These are phyloP conservation scores for Aureobasidium sp. DNA, from an alignment of 2,329 filamentous ascomycete species.

Conservation along the genomic window DNA sequence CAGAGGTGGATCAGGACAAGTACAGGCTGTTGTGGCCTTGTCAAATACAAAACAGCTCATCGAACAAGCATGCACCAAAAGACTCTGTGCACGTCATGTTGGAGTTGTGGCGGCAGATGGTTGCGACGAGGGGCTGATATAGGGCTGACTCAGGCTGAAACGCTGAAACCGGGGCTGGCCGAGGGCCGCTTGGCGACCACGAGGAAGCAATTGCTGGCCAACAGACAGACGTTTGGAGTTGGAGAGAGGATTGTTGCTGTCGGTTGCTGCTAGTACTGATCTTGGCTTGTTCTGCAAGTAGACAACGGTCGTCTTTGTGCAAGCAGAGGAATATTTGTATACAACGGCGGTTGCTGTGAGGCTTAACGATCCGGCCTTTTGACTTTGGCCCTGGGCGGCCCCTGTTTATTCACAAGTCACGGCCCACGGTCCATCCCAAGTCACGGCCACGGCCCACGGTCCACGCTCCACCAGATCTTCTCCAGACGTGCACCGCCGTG, in stretches of 20 bases:
- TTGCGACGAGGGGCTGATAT: not conserved
- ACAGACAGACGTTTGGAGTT: not conserved
- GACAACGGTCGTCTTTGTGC: not conserved
- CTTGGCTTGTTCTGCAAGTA: not conserved
- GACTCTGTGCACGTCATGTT: not conserved
- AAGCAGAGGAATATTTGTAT: not conserved
- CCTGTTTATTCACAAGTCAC: not conserved
- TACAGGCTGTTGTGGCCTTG: not conserved
- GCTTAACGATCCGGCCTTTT: not conserved
- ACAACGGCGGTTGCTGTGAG: constrained; percentile 8
- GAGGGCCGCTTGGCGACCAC: not conserved
- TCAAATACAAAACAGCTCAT: not conserved
- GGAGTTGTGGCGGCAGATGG: not conserved
- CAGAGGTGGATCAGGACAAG: not conserved
- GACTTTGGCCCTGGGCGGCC: constrained; percentile 6
- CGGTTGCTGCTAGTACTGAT: not conserved
- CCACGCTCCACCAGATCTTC: not conserved
- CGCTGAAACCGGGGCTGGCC: constrained; percentile 6
- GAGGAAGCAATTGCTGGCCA: not conserved
- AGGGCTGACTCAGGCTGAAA: constrained; percentile 7
- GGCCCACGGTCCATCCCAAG: not conserved
- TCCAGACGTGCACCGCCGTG: not conserved
- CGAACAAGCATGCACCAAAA: not conserved
- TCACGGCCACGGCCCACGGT: no score
- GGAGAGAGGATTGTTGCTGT: not conserved